Percentiles rank a stretch among this genome's conserved stretches.
Evolutionary conservation across 2,329 filamentous ascomycete species (phyloP).

Genomic region (Plectosphaerella sp.): DNA sequence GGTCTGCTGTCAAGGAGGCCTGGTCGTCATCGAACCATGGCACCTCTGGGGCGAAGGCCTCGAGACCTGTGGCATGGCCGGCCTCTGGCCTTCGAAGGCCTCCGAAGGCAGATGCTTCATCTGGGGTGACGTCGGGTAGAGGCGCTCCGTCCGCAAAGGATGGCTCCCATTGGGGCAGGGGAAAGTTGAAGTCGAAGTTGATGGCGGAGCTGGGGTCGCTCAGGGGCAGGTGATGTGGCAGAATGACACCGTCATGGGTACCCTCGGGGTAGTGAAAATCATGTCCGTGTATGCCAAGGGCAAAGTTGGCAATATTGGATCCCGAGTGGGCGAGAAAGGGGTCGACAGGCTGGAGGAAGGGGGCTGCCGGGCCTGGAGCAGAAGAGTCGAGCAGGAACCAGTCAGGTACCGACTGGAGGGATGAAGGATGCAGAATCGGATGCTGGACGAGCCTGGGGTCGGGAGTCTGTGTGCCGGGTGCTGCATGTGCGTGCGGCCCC

Average conservation of each 20-base stretch:
- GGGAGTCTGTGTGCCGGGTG: not conserved
- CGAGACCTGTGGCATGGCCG: no score
- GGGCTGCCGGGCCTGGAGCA: not conserved
- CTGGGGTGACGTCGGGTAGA: not conserved
- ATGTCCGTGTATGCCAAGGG: not conserved
- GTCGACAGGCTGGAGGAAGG: not conserved
- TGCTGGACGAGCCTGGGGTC: not conserved
- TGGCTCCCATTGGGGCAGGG: constrained; percentile 8
- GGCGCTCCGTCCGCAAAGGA: constrained; percentile 6
- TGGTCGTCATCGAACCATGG: not conserved
- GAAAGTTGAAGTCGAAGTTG: constrained; percentile 7
- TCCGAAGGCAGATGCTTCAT: no score
- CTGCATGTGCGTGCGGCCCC: not conserved
- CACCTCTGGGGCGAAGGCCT: not conserved
- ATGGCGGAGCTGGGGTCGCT: not conserved
- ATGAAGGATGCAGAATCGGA: not conserved
- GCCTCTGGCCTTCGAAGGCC: no score
- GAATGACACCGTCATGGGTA: not conserved
- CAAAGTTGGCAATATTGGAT: not conserved
- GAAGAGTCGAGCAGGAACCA: not conserved
- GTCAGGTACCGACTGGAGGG: not conserved
- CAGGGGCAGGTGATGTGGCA: not conserved
- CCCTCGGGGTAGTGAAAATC: not conserved
- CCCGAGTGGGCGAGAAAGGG: not conserved
- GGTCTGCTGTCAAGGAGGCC: not conserved